Conservation (phyloP, 2,329 filamentous ascomycete species). For the Cytospora piceae region DNA sequence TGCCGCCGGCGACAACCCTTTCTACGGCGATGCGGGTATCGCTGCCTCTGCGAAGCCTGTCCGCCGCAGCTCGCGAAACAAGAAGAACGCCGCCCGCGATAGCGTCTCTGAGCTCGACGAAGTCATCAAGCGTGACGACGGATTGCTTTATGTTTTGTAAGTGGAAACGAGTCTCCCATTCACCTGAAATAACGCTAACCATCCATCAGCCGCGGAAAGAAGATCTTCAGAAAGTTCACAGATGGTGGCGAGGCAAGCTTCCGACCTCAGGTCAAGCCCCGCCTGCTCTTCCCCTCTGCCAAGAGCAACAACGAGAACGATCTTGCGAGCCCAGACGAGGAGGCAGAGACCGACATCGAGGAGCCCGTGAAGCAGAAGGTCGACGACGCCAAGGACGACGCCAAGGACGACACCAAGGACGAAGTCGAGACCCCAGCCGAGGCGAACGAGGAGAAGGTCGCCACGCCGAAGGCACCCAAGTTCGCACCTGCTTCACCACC, state of each 20-base stretch:
- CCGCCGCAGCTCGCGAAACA: conserved; percentile 57
- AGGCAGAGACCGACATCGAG: conserved; percentile 63
- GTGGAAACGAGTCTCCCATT: conserved; percentile 42
- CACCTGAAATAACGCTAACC: conserved; percentile 13
- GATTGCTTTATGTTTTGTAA: conserved; percentile 78
- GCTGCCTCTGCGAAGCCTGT: conserved; percentile 47
- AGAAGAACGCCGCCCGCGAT: conserved; percentile 58
- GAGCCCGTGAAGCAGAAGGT: conserved; percentile 46
- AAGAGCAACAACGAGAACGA: conserved; percentile 47
- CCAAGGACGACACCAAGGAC: conserved; percentile 32
- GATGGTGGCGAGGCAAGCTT: conserved; percentile 42
- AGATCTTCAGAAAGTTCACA: conserved; percentile 71
- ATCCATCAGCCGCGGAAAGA: conserved; percentile 71
- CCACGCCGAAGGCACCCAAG: conserved; percentile 59
- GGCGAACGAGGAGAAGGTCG: conserved; percentile 41
- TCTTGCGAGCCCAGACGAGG: conserved; percentile 52
- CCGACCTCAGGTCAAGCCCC: conserved; percentile 59
- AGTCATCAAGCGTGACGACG: conserved; percentile 67
- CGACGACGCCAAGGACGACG: conserved; percentile 33
- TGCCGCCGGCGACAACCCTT: conserved; percentile 71
- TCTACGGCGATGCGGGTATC: conserved; percentile 56
- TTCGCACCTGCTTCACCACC: conserved; percentile 66
- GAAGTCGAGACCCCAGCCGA: conserved; percentile 46
- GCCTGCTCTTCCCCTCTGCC: conserved; percentile 66
- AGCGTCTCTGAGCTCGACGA: conserved; percentile 62